Evolutionary conservation across 331 rosid genomes (phyloP).

Genomic region (Malus hybrid): DNA sequence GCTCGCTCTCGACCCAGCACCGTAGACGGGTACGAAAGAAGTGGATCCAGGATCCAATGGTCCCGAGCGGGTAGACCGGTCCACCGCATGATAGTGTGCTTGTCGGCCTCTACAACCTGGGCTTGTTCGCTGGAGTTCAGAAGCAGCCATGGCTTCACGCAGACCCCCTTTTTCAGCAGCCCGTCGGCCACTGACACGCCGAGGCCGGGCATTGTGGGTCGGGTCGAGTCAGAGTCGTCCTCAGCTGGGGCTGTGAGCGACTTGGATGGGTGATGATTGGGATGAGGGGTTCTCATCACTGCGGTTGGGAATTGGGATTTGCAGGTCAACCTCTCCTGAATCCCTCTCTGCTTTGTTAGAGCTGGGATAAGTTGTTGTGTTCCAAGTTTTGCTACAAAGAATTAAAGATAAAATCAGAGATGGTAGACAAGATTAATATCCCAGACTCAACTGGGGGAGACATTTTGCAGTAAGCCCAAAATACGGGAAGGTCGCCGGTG

Average conservation of each 20-base stretch:
- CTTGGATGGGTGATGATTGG: slow-evolving; percentile 15
- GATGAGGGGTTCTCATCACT: slow-evolving; percentile 23
- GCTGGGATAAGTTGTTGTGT: no score
- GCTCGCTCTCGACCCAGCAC: no score
- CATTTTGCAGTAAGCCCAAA: no score
- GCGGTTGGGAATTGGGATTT: background rate
- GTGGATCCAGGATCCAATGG: slow-evolving; percentile 38
- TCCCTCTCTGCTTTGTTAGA: no score
- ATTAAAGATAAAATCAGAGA: no score
- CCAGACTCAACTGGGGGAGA: no score
- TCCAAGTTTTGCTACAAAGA: no score
- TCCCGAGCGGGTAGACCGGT: slow-evolving; percentile 92
- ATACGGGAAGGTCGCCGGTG: no score
- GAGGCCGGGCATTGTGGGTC: slow-evolving; percentile 6
- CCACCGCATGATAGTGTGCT: slow-evolving; percentile 81
- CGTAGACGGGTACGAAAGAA: no score
- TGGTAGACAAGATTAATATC: no score
- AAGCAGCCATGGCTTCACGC: slow-evolving; percentile 70
- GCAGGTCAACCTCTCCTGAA: no score
- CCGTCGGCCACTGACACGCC: slow-evolving; percentile 14
- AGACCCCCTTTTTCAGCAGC: slow-evolving; percentile 58
- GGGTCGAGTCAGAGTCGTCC: slow-evolving; percentile 28
- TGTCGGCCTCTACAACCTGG: slow-evolving; percentile 75
- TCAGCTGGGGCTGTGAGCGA: slow-evolving; percentile 12
- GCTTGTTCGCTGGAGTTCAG: slow-evolving; percentile 48